phyloP scores from a whole-genome alignment of 2,329 filamentous ascomycete species.

The Apiospora kogelbergensis region DNA sequence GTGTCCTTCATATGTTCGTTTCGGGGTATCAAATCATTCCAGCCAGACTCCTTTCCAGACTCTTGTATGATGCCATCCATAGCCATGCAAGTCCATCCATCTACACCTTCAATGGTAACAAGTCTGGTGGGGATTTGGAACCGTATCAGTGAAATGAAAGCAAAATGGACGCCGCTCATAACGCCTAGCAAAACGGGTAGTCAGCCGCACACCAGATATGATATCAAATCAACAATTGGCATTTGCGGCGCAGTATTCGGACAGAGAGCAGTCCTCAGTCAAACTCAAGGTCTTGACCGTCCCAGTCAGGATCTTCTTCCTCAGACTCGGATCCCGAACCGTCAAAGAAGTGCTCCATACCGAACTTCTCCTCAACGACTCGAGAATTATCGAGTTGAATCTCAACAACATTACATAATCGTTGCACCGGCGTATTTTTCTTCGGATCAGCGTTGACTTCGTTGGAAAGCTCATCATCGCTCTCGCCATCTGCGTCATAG shows the following conservation, averaged over 20 bases:
- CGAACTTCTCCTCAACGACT: constrained; percentile 2
- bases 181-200: not conserved
- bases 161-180: not conserved
- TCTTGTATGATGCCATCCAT: not conserved
- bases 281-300: not conserved
- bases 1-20: not conserved
- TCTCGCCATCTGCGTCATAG: constrained; percentile 27
- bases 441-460: not conserved
- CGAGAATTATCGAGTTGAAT: constrained; percentile 4
- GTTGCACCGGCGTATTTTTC: not conserved
- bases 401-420: not conserved
- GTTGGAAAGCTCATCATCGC: constrained; percentile 31
- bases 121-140: not conserved
- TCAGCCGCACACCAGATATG: not conserved
- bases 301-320: constrained; percentile 1
- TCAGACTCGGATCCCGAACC: not conserved
- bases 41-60: not conserved
- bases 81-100: not conserved
- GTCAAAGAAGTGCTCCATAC: not conserved
- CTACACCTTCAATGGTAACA: not conserved
- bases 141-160: not conserved
- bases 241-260: not conserved
- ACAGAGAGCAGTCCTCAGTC: not conserved
- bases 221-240: not conserved
- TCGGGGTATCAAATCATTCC: not conserved